Base-by-base conservation (phyloP, 805 yeast genomes). In the Alloascoidea hylecoeti region DNA sequence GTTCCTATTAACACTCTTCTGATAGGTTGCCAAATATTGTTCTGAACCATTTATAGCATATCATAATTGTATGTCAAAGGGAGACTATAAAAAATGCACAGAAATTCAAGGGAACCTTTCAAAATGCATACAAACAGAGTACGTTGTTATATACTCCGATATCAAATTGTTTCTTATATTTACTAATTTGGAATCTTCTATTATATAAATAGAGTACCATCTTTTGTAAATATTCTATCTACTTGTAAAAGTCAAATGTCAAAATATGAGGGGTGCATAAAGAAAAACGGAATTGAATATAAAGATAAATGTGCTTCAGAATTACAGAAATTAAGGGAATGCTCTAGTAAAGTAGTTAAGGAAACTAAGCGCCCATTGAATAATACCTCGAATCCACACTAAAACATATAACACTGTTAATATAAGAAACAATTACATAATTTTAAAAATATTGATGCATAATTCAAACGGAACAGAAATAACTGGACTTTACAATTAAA, bases 11-110 rank as follows among this genome's bases (percentile, higher is more conserved):
- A 23, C 30, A 23, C 9, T n/a, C 30, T 9, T 9, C 13, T 9
- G n/a, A 23, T 23, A 23, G 30, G 30, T 23, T 23, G 30, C 30
- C 9, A 23, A 23, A n/a, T 23, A n/a, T n/a, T 23, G 30, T 23
- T n/a, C 30, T 9, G n/a, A 23, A 9, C 30, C 9, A n/a, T 23
- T 23, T n/a, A 9, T 23, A 9, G 30, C 13, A 23, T 23, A 23
- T 23, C 30, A 23, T 23, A 23, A 23, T n/a, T 23, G 30, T 23
- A 9, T 23, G 30, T 9, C 30, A 9, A n/a, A n/a, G n/a, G 30
- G 30, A 9, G 30, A 23, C n/a, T 23, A 23, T 23, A 23, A 9
- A 9, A 23, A 23, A 23, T 23, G 30, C n/a, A 9, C 9, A 23
- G 30, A 23, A 9, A n/a, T n/a, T n/a, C 30, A 23, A 23, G n/a